Evolutionary conservation across 164 flowering plant genomes (phyloP).

Genomic region (Macadamia integrifolia): DNA sequence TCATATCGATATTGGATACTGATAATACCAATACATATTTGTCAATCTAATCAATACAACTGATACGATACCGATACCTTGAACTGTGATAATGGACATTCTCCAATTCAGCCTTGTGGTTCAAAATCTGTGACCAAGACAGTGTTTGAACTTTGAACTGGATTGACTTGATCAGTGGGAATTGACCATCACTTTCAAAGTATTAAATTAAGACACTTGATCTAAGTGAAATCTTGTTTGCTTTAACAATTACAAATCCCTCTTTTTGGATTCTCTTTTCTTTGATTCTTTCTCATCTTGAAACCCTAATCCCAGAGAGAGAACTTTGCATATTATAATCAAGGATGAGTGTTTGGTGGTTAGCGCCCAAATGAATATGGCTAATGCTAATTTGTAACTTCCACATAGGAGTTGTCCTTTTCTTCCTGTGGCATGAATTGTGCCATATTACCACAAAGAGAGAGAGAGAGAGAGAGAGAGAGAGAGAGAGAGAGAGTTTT

Average conservation of each 20-base stretch:
- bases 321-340: conserved; percentile 7
- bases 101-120: too few species aligned
- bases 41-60: too few species aligned
- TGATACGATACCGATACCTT: too few species aligned
- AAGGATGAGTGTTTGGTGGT: conserved; percentile 12
- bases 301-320: neutral
- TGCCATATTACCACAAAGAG: neutral
- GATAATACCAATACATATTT: too few species aligned
- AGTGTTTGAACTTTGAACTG: too few species aligned
- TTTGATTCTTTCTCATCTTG: neutral
- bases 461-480: neutral
- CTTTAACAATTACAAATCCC: conserved; percentile 1
- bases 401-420: conserved; percentile 15
- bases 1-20: too few species aligned
- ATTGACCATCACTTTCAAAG: conserved; percentile 17
- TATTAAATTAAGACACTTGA: neutral
- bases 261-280: neutral
- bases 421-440: conserved; percentile 1
- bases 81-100: too few species aligned
- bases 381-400: conserved; percentile 8
- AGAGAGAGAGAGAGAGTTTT: too few species aligned
- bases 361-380: conserved; percentile 9
- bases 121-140: too few species aligned
- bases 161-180: conserved; percentile 1
- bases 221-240: conserved; percentile 12